phyloP scores from a whole-genome alignment of 768 basidiomycete species.

The Lentinula detonsa region DNA sequence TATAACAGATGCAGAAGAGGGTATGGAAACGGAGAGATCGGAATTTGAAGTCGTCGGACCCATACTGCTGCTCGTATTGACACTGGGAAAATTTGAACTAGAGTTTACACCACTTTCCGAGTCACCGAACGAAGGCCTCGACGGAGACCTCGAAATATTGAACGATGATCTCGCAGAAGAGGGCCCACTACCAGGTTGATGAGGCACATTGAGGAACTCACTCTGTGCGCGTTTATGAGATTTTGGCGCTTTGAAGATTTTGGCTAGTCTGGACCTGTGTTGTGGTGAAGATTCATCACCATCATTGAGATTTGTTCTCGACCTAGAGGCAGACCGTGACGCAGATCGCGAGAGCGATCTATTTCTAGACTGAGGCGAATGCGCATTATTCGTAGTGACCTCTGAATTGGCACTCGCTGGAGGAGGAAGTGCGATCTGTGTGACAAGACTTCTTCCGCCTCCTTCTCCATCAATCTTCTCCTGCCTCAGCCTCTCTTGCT shows the following conservation, averaged over 20 bases:
- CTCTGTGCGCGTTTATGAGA: slow-evolving; percentile 35
- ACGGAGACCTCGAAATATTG: slow-evolving; percentile 16
- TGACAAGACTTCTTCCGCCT: not conserved
- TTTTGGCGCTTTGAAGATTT: slow-evolving; percentile 36
- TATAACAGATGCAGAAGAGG: not conserved
- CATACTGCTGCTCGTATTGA: not conserved
- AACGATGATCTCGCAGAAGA: slow-evolving; percentile 20
- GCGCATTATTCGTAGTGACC: slow-evolving; percentile 4
- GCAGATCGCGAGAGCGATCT: slow-evolving; percentile 24
- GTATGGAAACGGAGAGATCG: slow-evolving; percentile 2
- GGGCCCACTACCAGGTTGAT: slow-evolving; percentile 8
- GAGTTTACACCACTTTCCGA: not conserved
- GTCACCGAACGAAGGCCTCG: slow-evolving; percentile 16
- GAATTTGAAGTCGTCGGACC: not conserved
- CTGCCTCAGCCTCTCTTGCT: not conserved
- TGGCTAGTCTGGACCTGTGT: slow-evolving; percentile 6
- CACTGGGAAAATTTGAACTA: not conserved
- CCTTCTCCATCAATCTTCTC: slow-evolving; percentile 4
- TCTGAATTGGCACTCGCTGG: not conserved
- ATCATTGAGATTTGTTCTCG: not conserved
- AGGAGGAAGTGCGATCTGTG: not conserved
- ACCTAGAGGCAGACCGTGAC: slow-evolving; percentile 29
- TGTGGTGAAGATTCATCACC: not conserved
- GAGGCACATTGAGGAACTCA: slow-evolving; percentile 22
- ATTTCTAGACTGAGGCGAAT: slow-evolving; percentile 10